Conservation (phyloP, 139 green algal genomes). For the Asterochloris erici region DNA sequence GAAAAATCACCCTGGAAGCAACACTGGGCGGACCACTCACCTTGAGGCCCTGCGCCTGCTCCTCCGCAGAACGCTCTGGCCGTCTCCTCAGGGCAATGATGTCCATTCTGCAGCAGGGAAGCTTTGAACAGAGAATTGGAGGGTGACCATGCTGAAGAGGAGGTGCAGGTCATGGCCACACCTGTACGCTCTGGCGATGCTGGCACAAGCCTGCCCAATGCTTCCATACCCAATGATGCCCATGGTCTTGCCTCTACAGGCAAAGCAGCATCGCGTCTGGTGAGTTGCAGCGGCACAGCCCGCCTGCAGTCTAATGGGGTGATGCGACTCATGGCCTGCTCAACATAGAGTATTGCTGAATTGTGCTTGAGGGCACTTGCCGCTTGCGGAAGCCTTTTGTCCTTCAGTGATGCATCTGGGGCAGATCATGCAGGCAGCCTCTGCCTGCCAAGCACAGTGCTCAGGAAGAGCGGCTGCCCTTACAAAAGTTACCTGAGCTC, state of each 20-base stretch:
- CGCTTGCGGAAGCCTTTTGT: too few relatives aligned
- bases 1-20: neutral
- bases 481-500: conserved; percentile 51
- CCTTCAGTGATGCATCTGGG: neutral
- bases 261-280: neutral
- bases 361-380: too few relatives aligned
- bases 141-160: conserved; percentile 7
- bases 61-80: conserved; percentile 44
- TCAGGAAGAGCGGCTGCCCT: neutral
- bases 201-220: conserved; percentile 50
- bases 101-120: conserved; percentile 60
- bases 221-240: conserved; percentile 76
- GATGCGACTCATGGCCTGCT: too few relatives aligned
- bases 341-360: too few relatives aligned
- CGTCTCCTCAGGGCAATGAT: conserved; percentile 58
- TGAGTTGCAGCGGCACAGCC: neutral
- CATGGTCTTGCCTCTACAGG: conserved; percentile 52
- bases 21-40: conserved; percentile 10
- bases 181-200: neutral
- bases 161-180: conserved; percentile 18
- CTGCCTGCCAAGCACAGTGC: neutral
- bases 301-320: neutral
- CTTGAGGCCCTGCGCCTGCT: conserved; percentile 47
- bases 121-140: conserved; percentile 6
- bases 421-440: neutral